phyloP scores from a whole-genome alignment of 2,329 filamentous ascomycete genomes.

The Exophiala calicioides region DNA sequence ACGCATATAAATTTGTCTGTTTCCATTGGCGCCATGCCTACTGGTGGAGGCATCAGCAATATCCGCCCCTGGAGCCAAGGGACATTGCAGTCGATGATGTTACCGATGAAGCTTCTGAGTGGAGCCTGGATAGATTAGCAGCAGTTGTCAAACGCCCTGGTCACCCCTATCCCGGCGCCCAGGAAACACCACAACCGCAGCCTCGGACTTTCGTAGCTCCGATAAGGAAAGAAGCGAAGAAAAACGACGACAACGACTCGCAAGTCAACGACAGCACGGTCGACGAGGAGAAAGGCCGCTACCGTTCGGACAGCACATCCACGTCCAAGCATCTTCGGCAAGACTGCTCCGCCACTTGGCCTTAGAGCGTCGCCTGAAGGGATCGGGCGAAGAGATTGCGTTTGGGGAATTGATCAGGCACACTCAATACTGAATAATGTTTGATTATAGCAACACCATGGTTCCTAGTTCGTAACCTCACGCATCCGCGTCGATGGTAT shows the following conservation, averaged over 20 bases:
- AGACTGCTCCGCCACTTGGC: background rate
- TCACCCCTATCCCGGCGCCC: background rate
- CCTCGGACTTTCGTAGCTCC: constrained; percentile 10
- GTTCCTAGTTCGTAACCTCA: constrained; percentile 1
- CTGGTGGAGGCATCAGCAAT: background rate
- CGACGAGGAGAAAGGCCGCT: background rate
- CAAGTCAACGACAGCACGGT: background rate
- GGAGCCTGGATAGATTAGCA: constrained; percentile 8
- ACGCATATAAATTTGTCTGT: background rate
- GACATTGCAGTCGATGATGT: constrained; percentile 7
- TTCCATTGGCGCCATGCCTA: background rate
- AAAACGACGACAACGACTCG: background rate
- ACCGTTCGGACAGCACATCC: background rate
- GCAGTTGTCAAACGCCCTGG: background rate
- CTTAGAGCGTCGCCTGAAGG: too few relatives aligned
- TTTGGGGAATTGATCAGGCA: too few relatives aligned
- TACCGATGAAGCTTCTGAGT: constrained; percentile 16
- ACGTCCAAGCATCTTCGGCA: too few relatives aligned
- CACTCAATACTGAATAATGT: background rate
- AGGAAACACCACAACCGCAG: background rate
- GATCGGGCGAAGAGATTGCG: too few relatives aligned
- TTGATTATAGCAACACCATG: background rate
- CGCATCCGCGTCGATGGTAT: constrained; percentile 12
- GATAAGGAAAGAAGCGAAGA: constrained; percentile 2
- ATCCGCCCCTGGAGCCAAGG: background rate